phyloP scores from a whole-genome alignment of 2,329 filamentous ascomycete genomes.

The Keithomyces neogunnii region DNA sequence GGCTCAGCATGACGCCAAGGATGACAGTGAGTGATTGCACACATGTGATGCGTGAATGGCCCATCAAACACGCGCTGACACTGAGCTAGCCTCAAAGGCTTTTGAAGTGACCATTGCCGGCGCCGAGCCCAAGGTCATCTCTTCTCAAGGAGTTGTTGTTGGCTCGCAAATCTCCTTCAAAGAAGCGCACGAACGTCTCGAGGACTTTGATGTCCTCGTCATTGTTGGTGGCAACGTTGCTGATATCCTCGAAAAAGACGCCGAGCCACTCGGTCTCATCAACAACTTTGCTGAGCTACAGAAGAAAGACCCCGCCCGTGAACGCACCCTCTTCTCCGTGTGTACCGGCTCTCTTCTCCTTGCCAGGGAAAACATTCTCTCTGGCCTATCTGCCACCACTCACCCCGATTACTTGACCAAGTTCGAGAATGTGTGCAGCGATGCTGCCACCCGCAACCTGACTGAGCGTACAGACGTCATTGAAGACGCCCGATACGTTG shows the following conservation, averaged over 20 bases:
- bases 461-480: slow-evolving; percentile 75
- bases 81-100: slow-evolving; percentile 39
- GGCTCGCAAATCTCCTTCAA: slow-evolving; percentile 70
- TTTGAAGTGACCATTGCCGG: slow-evolving; percentile 50
- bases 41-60: not conserved
- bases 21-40: slow-evolving; percentile 31
- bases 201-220: slow-evolving; percentile 73
- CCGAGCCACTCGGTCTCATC: slow-evolving; percentile 64
- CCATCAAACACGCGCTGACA: not conserved
- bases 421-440: slow-evolving; percentile 74
- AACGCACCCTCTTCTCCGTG: slow-evolving; percentile 73
- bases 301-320: slow-evolving; percentile 67
- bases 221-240: slow-evolving; percentile 64
- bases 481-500: slow-evolving; percentile 73
- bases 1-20: slow-evolving; percentile 44
- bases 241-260: slow-evolving; percentile 56
- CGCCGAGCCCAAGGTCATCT: slow-evolving; percentile 45
- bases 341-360: slow-evolving; percentile 75
- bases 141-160: slow-evolving; percentile 58
- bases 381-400: slow-evolving; percentile 72
- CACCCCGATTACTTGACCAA: slow-evolving; percentile 74
- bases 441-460: slow-evolving; percentile 59
- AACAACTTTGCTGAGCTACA: slow-evolving; percentile 71
- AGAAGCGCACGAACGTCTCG: slow-evolving; percentile 64
- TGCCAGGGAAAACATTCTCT: slow-evolving; percentile 66